phyloP scores from a whole-genome alignment of 2,329 filamentous ascomycete genomes.

The Phaeoacremonium minimum region DNA sequence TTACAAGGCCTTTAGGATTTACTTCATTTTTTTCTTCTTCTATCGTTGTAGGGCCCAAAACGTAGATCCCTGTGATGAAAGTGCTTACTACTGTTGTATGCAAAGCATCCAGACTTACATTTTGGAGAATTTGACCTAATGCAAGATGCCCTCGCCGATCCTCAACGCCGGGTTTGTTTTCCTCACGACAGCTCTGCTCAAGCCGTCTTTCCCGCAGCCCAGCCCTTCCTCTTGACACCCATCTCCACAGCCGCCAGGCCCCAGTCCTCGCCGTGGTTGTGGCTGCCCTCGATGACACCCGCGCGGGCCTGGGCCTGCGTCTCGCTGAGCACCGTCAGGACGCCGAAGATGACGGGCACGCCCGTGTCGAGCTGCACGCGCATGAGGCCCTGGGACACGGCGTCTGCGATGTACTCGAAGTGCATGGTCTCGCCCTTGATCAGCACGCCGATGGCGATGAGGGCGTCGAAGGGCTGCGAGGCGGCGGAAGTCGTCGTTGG shows the following conservation, averaged over 20 bases:
- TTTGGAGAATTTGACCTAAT: too few relatives aligned
- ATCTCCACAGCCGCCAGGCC: constrained; percentile 91
- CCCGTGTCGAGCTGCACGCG: constrained; percentile 85
- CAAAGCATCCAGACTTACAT: too few relatives aligned
- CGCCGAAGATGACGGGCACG: constrained; percentile 85
- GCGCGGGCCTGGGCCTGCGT: constrained; percentile 84
- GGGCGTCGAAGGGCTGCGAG: constrained; percentile 71
- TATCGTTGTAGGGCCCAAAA: too few relatives aligned
- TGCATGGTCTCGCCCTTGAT: constrained; percentile 99
- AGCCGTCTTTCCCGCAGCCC: constrained; percentile 66
- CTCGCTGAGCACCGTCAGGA: constrained; percentile 84
- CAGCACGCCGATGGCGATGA: constrained; percentile 91
- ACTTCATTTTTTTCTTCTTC: too few relatives aligned
- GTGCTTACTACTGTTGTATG: too few relatives aligned
- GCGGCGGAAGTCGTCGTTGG: constrained; percentile 30
- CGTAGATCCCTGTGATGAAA: too few relatives aligned
- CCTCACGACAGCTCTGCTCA: too few relatives aligned
- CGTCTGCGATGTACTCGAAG: constrained; percentile 96
- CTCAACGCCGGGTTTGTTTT: too few relatives aligned
- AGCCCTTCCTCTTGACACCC: constrained; percentile 79
- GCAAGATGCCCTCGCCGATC: too few relatives aligned
- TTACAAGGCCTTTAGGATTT: too few relatives aligned
- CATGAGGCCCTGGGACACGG: constrained; percentile 90
- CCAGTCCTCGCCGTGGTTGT: constrained; percentile 98
- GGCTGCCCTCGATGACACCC: constrained; percentile 62